These are phyloP conservation scores for Cenococcum geophilum DNA, from an alignment of 495 filamentous ascomycete species.

Conservation along the genomic window DNA sequence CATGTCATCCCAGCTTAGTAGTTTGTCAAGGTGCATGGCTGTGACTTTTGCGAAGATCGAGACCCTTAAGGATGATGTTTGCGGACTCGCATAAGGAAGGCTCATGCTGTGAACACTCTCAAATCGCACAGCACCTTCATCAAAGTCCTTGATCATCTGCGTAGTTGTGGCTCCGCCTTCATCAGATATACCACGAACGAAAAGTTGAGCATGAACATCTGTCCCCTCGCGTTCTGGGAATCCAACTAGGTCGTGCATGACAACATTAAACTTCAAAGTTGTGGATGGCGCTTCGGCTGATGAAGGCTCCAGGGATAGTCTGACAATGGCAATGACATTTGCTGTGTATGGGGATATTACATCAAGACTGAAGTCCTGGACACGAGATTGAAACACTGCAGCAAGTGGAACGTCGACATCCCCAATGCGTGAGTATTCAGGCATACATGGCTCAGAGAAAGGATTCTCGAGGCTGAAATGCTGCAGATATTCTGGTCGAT, in stretches of 20 bases:
- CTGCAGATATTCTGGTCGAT: slow-evolving; percentile 87
- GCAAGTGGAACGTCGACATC: slow-evolving; percentile 90
- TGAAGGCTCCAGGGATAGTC: slow-evolving; percentile 86
- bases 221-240: slow-evolving; percentile 96
- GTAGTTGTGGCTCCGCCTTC: slow-evolving; percentile 90
- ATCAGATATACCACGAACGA: slow-evolving; percentile 86
- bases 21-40: slow-evolving; percentile 90
- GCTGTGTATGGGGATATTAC: slow-evolving; percentile 88
- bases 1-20: slow-evolving; percentile 99
- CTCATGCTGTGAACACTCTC: slow-evolving; percentile 99
- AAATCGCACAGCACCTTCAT: slow-evolving; percentile 90
- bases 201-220: slow-evolving; percentile 92
- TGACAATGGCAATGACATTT: slow-evolving; percentile 80
- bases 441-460: slow-evolving; percentile 82
- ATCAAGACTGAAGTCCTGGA: slow-evolving; percentile 89
- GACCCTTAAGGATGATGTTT: slow-evolving; percentile 70
- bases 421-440: slow-evolving; percentile 85
- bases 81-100: slow-evolving; percentile 76
- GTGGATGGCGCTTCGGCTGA: slow-evolving; percentile 87
- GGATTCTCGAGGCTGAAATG: slow-evolving; percentile 74
- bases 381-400: slow-evolving; percentile 89
- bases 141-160: slow-evolving; percentile 88
- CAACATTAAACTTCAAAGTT: slow-evolving; percentile 95
- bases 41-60: slow-evolving; percentile 90
- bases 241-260: slow-evolving; percentile 94